These are phyloP conservation scores for Urtica urens DNA, from an alignment of 306 rosid genomes.

Conservation along the genomic window DNA sequence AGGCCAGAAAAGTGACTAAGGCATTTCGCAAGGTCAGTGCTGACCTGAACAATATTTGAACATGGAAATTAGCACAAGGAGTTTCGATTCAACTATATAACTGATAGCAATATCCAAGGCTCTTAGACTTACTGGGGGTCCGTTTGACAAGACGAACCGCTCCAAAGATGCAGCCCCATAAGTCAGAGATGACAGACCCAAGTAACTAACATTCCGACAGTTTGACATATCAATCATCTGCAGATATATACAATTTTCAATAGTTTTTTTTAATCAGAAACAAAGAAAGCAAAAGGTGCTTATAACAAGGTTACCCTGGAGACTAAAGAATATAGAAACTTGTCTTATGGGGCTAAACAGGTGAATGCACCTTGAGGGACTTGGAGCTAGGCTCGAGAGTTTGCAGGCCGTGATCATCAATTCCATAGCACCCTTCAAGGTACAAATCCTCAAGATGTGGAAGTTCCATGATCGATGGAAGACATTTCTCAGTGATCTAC, in stretches of 20 bases:
- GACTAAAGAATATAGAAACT: no score
- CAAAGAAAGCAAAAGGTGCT: background rate
- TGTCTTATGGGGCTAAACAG: no score
- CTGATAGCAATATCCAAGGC: constrained; percentile 1
- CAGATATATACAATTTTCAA: background rate
- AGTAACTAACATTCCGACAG: constrained; percentile 43
- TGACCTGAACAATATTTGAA: constrained; percentile 32
- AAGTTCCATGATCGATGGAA: constrained; percentile 22
- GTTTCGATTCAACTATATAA: constrained; percentile 3
- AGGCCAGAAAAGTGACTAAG: constrained; percentile 29
- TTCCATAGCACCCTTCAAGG: constrained; percentile 44
- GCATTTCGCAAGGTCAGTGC: constrained; percentile 41
- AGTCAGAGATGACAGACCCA: constrained; percentile 49
- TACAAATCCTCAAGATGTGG: constrained; percentile 33
- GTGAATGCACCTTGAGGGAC: constrained; percentile 33
- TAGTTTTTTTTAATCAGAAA: background rate
- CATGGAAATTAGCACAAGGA: constrained; percentile 13
- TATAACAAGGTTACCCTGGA: no score
- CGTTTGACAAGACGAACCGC: constrained; percentile 39
- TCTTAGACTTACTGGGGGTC: constrained; percentile 43
- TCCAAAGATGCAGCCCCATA: constrained; percentile 43
- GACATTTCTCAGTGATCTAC: constrained; percentile 42
- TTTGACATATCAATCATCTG: constrained; percentile 53
- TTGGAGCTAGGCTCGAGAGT: constrained; percentile 10
- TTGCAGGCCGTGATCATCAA: constrained; percentile 32